These are phyloP conservation scores for Trichoderma hamatum DNA, from an alignment of 2,329 filamentous ascomycete genomes.

Conservation along the genomic window DNA sequence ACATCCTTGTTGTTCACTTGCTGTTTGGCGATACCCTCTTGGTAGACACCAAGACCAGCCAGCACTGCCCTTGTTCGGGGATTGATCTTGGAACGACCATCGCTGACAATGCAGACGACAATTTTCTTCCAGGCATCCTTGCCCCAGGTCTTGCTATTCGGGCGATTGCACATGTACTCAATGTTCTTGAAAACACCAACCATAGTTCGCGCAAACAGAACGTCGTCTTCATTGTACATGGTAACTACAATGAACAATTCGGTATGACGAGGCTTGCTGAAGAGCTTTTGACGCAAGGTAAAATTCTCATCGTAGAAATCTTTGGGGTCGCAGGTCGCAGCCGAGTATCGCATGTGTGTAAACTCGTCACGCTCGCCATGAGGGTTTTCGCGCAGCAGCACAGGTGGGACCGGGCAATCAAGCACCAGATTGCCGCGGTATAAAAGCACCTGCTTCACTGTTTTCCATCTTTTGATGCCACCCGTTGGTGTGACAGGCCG, in stretches of 20 bases:
- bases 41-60: slow-evolving; percentile 93
- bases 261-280: slow-evolving; percentile 88
- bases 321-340: slow-evolving; percentile 88
- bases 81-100: slow-evolving; percentile 97
- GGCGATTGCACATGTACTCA: slow-evolving; percentile 94
- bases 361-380: slow-evolving; percentile 92
- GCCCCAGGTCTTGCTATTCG: slow-evolving; percentile 95
- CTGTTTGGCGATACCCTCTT: slow-evolving; percentile 98
- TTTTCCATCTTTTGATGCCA: slow-evolving; percentile 89
- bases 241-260: slow-evolving; percentile 96
- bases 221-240: slow-evolving; percentile 99
- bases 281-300: slow-evolving; percentile 86
- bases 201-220: slow-evolving; percentile 94
- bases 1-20: slow-evolving; percentile 96
- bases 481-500: slow-evolving; percentile 43
- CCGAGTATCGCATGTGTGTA: slow-evolving; percentile 90
- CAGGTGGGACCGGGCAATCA: slow-evolving; percentile 91
- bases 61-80: slow-evolving; percentile 84
- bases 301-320: slow-evolving; percentile 90
- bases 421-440: slow-evolving; percentile 97
- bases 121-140: slow-evolving; percentile 99
- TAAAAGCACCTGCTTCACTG: slow-evolving; percentile 95
- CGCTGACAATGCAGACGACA: slow-evolving; percentile 95
- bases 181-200: slow-evolving; percentile 98
- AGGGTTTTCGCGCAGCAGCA: slow-evolving; percentile 81